Evolutionary conservation across 371 early-diverging fungal genomes (phyloP).

Genomic region (Entomophthora muscae): DNA sequence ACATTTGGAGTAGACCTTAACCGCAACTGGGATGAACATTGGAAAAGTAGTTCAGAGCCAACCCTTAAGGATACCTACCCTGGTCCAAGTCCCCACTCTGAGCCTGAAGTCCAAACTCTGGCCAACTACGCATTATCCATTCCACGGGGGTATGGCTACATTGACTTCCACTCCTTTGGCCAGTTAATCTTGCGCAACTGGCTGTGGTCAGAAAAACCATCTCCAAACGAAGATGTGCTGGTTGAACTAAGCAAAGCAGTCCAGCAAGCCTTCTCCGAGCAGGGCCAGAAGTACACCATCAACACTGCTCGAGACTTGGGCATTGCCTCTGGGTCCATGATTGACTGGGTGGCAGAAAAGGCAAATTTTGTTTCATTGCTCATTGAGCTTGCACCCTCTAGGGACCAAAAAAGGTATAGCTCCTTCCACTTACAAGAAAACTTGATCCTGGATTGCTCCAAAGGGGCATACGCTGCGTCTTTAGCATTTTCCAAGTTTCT

Average conservation of each 20-base stretch:
- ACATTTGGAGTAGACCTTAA: constrained; percentile 23
- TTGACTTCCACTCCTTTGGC: constrained; percentile 36
- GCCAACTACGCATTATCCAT: constrained; percentile 21
- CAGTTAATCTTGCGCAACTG: constrained; percentile 24
- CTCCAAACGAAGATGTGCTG: constrained; percentile 13
- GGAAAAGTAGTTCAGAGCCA: constrained; percentile 29
- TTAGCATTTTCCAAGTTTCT: background rate
- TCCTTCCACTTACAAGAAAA: constrained; percentile 5
- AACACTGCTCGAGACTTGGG: background rate
- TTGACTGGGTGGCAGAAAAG: constrained; percentile 5
- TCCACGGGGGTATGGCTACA: constrained; percentile 26
- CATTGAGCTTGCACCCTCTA: constrained; percentile 1
- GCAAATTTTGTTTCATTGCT: constrained; percentile 5
- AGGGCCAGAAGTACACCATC: constrained; percentile 4
- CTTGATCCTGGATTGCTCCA: constrained; percentile 1
- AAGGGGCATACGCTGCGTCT: constrained; percentile 5
- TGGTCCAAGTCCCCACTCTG: constrained; percentile 29
- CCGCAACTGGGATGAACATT: constrained; percentile 33
- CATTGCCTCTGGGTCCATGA: constrained; percentile 2
- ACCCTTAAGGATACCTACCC: constrained; percentile 29
- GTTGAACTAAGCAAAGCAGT: background rate
- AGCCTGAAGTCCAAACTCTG: constrained; percentile 30
- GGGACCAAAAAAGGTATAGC: background rate
- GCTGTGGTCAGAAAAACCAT: constrained; percentile 20
- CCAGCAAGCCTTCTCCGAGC: background rate